A percentile compares a stretch with the other conserved stretches of the same genome.
Conservation (phyloP, 1,139 yeast genomes). For the Arxiozyma heterogenica region DNA sequence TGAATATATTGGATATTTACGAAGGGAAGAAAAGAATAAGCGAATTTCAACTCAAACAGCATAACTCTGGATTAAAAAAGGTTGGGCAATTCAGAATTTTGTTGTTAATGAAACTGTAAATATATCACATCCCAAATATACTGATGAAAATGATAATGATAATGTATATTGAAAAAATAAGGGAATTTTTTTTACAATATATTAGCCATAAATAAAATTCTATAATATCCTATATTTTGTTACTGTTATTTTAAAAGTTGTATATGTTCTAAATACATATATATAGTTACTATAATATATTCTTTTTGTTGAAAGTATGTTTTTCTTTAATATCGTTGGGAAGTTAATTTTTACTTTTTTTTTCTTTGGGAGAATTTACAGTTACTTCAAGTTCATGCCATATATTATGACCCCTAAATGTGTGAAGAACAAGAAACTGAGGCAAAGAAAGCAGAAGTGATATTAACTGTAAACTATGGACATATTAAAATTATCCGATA, state of each 20-base stretch:
- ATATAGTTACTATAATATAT: too few species aligned
- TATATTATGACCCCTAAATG: background rate
- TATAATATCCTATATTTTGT: background rate
- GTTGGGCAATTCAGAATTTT: background rate
- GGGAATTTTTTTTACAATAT: background rate
- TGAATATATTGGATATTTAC: constrained; percentile 29
- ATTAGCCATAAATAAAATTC: background rate
- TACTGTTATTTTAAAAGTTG: background rate
- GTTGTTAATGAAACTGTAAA: background rate
- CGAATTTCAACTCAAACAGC: background rate
- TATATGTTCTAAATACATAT: too few species aligned
- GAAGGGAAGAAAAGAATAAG: constrained; percentile 22
- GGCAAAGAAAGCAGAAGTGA: background rate
- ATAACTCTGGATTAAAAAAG: too few species aligned
- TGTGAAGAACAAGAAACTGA: background rate
- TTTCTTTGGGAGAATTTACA: background rate
- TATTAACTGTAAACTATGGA: too few species aligned
- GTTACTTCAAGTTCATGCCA: too few species aligned
- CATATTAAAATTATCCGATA: background rate
- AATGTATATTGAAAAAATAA: background rate
- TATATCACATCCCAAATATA: background rate
- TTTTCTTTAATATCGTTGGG: too few species aligned
- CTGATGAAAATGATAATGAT: background rate
- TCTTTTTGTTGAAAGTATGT: background rate
- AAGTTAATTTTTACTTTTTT: too few species aligned